phyloP scores from a whole-genome alignment of 176 grass and related monocot species.

The Phragmites australis region DNA sequence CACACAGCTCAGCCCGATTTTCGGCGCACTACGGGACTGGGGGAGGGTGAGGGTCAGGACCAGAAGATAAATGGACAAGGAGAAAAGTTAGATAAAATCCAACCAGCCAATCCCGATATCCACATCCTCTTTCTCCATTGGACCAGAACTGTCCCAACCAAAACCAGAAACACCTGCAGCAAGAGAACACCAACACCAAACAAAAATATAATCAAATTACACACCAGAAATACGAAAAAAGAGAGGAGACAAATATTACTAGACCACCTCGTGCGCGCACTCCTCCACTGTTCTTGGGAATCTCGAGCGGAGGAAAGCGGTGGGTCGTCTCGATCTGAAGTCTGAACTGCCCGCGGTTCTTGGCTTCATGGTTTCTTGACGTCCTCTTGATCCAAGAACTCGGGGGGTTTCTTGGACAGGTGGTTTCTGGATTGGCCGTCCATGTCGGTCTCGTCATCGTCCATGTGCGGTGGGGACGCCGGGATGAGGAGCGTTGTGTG shows the following conservation, averaged over 20 bases:
- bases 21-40: constrained; percentile 15
- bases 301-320: constrained; percentile 15
- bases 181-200: constrained; percentile 41
- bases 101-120: constrained; percentile 60
- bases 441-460: constrained; percentile 48
- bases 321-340: neutral
- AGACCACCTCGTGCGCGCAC: neutral
- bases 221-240: neutral
- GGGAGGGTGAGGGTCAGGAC: neutral
- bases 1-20: neutral
- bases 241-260: neutral
- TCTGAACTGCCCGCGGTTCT: neutral
- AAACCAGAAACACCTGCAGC: constrained; percentile 33
- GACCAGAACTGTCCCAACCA: constrained; percentile 38
- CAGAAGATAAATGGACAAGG: constrained; percentile 41
- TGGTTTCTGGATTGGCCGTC: constrained; percentile 31
- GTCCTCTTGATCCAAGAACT: constrained; percentile 30
- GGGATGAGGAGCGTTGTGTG: constrained; percentile 66
- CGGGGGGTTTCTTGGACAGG: constrained; percentile 5
- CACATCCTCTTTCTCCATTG: constrained; percentile 44
- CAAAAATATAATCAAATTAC: constrained; percentile 30
- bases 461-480: constrained; percentile 44
- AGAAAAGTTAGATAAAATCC: constrained; percentile 51
- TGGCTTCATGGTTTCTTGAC: constrained; percentile 25
- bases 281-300: constrained; percentile 21